Evolutionary conservation across 257 asterid genomes (phyloP).

Genomic region (Primulina huaijiensis): DNA sequence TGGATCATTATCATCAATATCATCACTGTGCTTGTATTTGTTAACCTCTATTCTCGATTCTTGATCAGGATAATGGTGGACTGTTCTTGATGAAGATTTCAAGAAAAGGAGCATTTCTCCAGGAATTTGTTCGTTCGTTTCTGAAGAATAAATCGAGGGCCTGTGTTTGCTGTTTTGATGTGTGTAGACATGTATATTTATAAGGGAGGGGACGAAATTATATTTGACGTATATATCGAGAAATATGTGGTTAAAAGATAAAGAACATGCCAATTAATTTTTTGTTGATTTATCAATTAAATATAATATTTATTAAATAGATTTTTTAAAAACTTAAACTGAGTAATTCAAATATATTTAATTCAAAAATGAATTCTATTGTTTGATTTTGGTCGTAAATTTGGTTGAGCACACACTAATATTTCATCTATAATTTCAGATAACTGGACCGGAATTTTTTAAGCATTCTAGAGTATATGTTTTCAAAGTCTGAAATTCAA

Average conservation of each 20-base stretch:
- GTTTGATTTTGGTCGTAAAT: too few relatives aligned
- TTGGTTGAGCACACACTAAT: too few relatives aligned
- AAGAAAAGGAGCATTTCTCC: conserved; percentile 40
- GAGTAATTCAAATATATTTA: too few relatives aligned
- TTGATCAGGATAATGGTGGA: conserved; percentile 36
- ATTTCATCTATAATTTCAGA: too few relatives aligned
- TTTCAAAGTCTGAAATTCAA: too few relatives aligned
- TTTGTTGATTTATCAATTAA: too few relatives aligned
- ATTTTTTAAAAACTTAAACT: too few relatives aligned
- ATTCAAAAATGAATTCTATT: too few relatives aligned
- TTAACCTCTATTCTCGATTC: conserved; percentile 11
- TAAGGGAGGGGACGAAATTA: background rate
- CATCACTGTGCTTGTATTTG: background rate
- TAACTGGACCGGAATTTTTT: too few relatives aligned
- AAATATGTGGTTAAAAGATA: background rate
- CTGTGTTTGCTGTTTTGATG: background rate
- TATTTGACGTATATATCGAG: background rate
- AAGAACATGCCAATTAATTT: background rate
- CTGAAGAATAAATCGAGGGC: conserved; percentile 13
- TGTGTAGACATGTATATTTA: background rate
- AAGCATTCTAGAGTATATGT: too few relatives aligned
- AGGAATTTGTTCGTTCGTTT: conserved; percentile 12
- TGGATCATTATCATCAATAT: background rate
- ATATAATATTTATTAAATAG: too few relatives aligned
- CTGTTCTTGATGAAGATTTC: conserved; percentile 44